phyloP scores from a whole-genome alignment of 495 filamentous ascomycete genomes.

The Articulospora tetracladia region DNA sequence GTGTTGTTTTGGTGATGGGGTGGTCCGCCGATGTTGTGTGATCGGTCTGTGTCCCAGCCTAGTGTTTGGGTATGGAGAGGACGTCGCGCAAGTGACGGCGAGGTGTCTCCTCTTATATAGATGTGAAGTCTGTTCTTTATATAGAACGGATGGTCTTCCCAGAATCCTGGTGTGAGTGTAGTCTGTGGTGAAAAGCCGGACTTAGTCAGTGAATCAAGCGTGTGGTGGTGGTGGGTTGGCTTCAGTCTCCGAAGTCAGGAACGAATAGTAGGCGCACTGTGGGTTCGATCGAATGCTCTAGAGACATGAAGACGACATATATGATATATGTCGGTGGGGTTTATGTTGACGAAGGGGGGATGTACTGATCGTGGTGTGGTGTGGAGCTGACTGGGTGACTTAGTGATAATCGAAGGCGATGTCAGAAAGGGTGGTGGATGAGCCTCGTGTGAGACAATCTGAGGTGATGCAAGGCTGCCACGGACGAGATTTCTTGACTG shows the following conservation, averaged over 20 bases:
- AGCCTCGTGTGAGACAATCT: neutral
- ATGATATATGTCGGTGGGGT: slow-evolving; percentile 2
- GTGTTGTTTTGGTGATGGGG: slow-evolving; percentile 1
- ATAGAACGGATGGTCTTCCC: neutral
- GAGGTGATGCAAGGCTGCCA: slow-evolving; percentile 2
- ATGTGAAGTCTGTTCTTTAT: slow-evolving; percentile 4
- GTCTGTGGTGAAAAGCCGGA: slow-evolving; percentile 2
- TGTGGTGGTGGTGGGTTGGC: neutral
- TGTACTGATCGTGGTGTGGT: neutral
- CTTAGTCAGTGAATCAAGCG: neutral
- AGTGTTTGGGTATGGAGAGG: neutral
- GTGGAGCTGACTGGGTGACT: neutral
- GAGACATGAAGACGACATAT: slow-evolving; percentile 27
- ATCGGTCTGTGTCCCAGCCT: neutral
- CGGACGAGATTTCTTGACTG: neutral
- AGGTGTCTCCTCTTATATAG: neutral
- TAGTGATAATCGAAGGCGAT: neutral
- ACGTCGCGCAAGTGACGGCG: neutral
- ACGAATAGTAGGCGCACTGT: slow-evolving; percentile 18
- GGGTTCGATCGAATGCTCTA: slow-evolving; percentile 17
- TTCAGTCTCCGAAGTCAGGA: slow-evolving; percentile 27
- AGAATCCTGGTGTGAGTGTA: neutral
- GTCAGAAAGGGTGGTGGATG: neutral
- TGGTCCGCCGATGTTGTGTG: neutral
- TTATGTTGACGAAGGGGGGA: neutral